Evolutionary conservation across 441 rosid genomes (phyloP).

Genomic region (Populus hybrid): DNA sequence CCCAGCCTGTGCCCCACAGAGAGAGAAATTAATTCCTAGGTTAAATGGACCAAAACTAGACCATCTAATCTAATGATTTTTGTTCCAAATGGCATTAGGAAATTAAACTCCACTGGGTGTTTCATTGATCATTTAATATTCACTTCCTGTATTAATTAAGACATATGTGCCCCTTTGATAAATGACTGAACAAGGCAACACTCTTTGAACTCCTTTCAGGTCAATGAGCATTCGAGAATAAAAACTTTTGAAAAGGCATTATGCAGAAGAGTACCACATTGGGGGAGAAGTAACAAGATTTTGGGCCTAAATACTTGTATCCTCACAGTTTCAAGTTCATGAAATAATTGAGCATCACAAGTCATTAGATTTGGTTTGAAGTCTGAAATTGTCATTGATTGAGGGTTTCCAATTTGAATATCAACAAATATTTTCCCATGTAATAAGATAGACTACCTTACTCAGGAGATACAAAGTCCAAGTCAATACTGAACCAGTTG

Average conservation of each 20-base stretch:
- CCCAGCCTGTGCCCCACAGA: not conserved
- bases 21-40: not conserved
- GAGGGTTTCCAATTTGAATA: not conserved
- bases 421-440: not conserved
- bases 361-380: not conserved
- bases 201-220: not conserved
- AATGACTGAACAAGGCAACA: not conserved
- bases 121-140: not conserved
- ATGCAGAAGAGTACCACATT: not conserved
- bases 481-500: slow-evolving; percentile 91
- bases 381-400: not conserved
- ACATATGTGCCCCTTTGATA: not conserved
- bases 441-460: slow-evolving; percentile 53
- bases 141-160: not conserved
- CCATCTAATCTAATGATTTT: not conserved
- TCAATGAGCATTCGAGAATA: not conserved
- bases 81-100: not conserved
- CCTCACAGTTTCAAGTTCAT: not conserved
- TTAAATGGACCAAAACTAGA: not conserved
- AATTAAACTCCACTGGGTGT: not conserved
- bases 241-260: not conserved
- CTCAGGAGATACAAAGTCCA: slow-evolving; percentile 94
- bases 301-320: not conserved
- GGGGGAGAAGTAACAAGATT: not conserved
- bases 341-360: not conserved